phyloP scores from a whole-genome alignment of 1,284 basidiomycete genomes.

The Puccinia hordei region DNA sequence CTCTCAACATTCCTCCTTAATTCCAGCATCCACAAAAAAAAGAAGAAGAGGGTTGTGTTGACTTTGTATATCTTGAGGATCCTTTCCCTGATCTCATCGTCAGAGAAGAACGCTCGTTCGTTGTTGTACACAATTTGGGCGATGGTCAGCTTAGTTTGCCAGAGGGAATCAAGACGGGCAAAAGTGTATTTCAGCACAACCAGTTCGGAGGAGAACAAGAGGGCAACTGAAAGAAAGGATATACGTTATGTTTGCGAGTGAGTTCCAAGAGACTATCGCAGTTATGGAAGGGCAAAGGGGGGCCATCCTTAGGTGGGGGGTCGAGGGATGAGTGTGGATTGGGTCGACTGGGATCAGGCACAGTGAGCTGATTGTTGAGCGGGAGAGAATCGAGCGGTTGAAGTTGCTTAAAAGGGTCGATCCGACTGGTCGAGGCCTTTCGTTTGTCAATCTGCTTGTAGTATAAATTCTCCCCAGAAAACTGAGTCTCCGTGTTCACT shows the following conservation, averaged over 20 bases:
- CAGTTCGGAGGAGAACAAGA: slow-evolving; percentile 11
- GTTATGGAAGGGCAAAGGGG: slow-evolving; percentile 81
- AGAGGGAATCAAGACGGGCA: slow-evolving; percentile 53
- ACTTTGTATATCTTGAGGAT: slow-evolving; percentile 61
- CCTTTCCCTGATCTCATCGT: slow-evolving; percentile 75
- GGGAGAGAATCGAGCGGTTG: slow-evolving; percentile 58
- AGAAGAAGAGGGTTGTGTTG: slow-evolving; percentile 37
- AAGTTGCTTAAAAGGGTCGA: slow-evolving; percentile 68
- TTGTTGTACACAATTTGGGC: slow-evolving; percentile 95
- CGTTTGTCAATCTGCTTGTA: slow-evolving; percentile 91
- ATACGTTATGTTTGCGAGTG: slow-evolving; percentile 78
- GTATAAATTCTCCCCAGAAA: slow-evolving; percentile 81
- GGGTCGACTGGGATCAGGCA: not conserved
- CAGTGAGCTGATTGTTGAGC: slow-evolving; percentile 57
- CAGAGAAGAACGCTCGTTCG: slow-evolving; percentile 76
- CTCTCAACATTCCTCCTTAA: slow-evolving; percentile 34
- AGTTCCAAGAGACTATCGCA: slow-evolving; percentile 75
- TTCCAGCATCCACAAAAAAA: slow-evolving; percentile 51
- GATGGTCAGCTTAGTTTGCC: slow-evolving; percentile 72
- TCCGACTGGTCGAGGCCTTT: slow-evolving; percentile 73
- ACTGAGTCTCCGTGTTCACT: slow-evolving; percentile 83
- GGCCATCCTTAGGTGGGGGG: slow-evolving; percentile 59
- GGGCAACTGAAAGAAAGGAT: slow-evolving; percentile 53
- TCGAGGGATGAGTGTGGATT: slow-evolving; percentile 11
- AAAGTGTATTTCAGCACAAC: slow-evolving; percentile 51